Conservation (phyloP, 2,329 filamentous ascomycete species). For the Colletotrichum camelliae region DNA sequence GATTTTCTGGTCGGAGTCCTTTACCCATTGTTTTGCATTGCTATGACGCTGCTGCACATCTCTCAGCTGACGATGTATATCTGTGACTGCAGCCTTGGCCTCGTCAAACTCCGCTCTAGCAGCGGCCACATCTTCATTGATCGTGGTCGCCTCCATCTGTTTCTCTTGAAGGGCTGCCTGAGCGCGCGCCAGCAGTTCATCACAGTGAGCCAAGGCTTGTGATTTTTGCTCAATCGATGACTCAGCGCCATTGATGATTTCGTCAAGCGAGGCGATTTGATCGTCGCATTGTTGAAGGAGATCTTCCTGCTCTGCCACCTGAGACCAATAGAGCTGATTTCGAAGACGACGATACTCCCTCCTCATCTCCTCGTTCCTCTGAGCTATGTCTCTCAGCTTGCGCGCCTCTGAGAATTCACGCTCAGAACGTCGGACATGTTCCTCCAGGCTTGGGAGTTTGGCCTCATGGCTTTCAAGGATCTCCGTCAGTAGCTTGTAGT, state of each 20-base stretch:
- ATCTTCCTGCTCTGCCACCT: constrained; percentile 79
- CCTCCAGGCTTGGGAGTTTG: constrained; percentile 64
- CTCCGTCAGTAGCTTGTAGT: constrained; percentile 85
- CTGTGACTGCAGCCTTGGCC: constrained; percentile 57
- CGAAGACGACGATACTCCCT: constrained; percentile 63
- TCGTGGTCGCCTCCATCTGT: background rate
- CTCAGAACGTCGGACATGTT: constrained; percentile 68
- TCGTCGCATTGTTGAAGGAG: constrained; percentile 41
- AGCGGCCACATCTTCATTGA: background rate
- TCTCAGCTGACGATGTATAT: constrained; percentile 65
- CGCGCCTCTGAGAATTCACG: constrained; percentile 44
- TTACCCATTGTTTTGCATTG: constrained; percentile 52
- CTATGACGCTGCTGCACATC: constrained; percentile 66
- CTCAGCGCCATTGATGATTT: constrained; percentile 41
- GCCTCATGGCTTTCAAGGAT: constrained; percentile 74
- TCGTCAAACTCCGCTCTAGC: constrained; percentile 48
- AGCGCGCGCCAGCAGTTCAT: constrained; percentile 8
- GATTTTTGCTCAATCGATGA: constrained; percentile 50
- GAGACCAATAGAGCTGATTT: constrained; percentile 82
- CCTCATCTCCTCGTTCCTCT: constrained; percentile 50
- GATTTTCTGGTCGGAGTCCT: constrained; percentile 52
- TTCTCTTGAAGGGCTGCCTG: background rate
- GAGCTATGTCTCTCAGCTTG: constrained; percentile 32
- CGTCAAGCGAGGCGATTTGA: constrained; percentile 33
- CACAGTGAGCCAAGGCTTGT: constrained; percentile 34